These are phyloP conservation scores for Phylloporus arenicola DNA, from an alignment of 768 basidiomycete genomes.

Conservation along the genomic window DNA sequence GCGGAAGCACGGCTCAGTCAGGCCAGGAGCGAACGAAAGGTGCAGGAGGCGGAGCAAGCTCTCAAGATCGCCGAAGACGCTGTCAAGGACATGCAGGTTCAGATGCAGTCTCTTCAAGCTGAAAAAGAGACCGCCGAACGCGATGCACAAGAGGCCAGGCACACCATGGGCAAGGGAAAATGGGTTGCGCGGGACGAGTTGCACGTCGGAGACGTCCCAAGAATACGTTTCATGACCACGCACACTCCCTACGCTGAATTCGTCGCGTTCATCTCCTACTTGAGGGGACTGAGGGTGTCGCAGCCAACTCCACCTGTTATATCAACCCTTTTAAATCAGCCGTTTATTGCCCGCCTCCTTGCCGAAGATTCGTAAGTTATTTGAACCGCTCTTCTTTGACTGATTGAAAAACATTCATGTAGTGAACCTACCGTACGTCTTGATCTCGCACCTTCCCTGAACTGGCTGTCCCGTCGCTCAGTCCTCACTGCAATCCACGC, in stretches of 20 bases:
- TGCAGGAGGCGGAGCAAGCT: slow-evolving; percentile 70
- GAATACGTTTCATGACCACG: slow-evolving; percentile 50
- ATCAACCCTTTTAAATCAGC: slow-evolving; percentile 66
- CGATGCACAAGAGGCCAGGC: slow-evolving; percentile 44
- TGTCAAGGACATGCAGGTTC: slow-evolving; percentile 75
- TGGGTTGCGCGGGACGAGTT: slow-evolving; percentile 44
- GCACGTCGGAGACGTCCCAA: slow-evolving; percentile 26
- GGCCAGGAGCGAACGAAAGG: slow-evolving; percentile 68
- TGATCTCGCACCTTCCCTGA: slow-evolving; percentile 89
- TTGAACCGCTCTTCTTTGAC: background rate
- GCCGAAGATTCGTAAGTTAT: slow-evolving; percentile 79
- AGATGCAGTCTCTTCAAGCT: slow-evolving; percentile 70
- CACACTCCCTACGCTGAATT: slow-evolving; percentile 82
- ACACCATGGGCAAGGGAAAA: slow-evolving; percentile 63
- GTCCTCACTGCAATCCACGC: slow-evolving; percentile 81
- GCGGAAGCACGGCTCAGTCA: slow-evolving; percentile 74
- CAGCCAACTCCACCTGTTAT: slow-evolving; percentile 61
- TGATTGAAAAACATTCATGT: slow-evolving; percentile 8
- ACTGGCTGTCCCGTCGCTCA: slow-evolving; percentile 86
- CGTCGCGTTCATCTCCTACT: slow-evolving; percentile 66
- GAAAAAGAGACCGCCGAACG: slow-evolving; percentile 62
- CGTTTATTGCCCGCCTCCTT: slow-evolving; percentile 71
- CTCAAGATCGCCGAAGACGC: slow-evolving; percentile 83
- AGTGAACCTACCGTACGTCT: slow-evolving; percentile 88
- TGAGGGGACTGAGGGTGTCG: slow-evolving; percentile 61